Evolutionary conservation across 2,329 filamentous ascomycete genomes (phyloP).

Genomic region (Drechslerella stenobrocha): DNA sequence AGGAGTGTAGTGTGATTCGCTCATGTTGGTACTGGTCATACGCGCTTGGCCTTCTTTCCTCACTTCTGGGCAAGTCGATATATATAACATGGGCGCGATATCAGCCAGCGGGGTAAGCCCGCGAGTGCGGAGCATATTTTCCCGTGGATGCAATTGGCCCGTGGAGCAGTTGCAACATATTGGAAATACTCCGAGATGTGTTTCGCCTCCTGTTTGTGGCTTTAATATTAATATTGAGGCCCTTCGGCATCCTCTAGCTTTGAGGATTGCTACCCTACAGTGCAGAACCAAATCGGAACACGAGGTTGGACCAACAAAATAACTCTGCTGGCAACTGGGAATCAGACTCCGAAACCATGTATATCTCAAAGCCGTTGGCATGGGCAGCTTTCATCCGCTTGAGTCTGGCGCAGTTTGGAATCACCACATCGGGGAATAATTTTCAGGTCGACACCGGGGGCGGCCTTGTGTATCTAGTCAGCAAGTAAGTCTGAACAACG

Average conservation of each 20-base stretch:
- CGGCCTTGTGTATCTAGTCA: slow-evolving; percentile 39
- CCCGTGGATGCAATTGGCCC: neutral
- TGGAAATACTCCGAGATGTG: too few species aligned
- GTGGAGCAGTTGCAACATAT: too few species aligned
- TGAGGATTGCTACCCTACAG: too few species aligned
- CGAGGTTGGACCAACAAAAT: too few species aligned
- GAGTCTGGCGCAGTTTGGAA: slow-evolving; percentile 40
- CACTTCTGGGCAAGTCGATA: neutral
- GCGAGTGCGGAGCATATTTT: slow-evolving; percentile 3
- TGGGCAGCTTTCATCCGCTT: slow-evolving; percentile 39
- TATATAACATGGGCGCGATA: neutral
- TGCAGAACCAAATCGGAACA: too few species aligned
- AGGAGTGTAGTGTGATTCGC: too few species aligned
- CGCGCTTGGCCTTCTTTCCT: too few species aligned
- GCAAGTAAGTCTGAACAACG: slow-evolving; percentile 29
- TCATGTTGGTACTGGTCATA: too few species aligned
- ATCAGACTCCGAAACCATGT: slow-evolving; percentile 28
- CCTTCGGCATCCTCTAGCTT: too few species aligned
- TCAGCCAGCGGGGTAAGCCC: neutral
- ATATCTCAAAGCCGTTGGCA: slow-evolving; percentile 32
- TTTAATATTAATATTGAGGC: too few species aligned
- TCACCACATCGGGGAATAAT: slow-evolving; percentile 28
- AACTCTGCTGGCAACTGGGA: too few species aligned
- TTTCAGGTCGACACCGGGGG: slow-evolving; percentile 39
- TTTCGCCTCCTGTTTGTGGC: too few species aligned